Conservation (phyloP, 2,329 filamentous ascomycete genomes). For the Berkeleyomyces basicola region DNA sequence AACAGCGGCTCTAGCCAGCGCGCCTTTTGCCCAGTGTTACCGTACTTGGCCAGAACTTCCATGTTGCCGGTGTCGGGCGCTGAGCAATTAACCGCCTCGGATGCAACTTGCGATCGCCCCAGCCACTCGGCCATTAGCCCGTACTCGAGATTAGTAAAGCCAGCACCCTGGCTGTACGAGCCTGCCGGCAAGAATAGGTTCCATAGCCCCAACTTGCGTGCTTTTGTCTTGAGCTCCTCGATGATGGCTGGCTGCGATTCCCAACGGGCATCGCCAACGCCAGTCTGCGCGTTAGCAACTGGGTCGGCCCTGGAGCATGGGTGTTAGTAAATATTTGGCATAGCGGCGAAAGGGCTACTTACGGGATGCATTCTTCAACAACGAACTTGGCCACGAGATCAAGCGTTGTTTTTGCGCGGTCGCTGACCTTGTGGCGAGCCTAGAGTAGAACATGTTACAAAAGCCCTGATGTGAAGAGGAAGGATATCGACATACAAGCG, state of each 20-base stretch:
- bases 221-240: constrained; percentile 77
- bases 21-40: constrained; percentile 68
- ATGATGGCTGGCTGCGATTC: constrained; percentile 61
- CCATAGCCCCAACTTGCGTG: constrained; percentile 74
- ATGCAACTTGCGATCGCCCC: constrained; percentile 68
- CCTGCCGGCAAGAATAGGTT: constrained; percentile 95
- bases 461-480: constrained; percentile 11
- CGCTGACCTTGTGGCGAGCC: constrained; percentile 51
- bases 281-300: constrained; percentile 65
- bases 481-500: constrained; percentile 2
- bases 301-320: constrained; percentile 46
- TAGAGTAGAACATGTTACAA: constrained; percentile 16
- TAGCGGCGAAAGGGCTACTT: constrained; percentile 19
- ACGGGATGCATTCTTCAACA: constrained; percentile 84
- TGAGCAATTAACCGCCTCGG: constrained; percentile 77
- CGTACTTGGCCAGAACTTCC: constrained; percentile 88
- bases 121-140: constrained; percentile 94
- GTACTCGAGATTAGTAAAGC: constrained; percentile 91
- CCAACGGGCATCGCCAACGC: constrained; percentile 62
- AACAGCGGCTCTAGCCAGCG: constrained; percentile 69
- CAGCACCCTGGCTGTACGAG: constrained; percentile 89
- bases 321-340: background rate
- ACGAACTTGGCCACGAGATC: constrained; percentile 91
- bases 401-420: constrained; percentile 66
- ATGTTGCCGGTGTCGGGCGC: constrained; percentile 91